Percentiles rank a stretch among this genome's conserved stretches.
Evolutionary conservation across 169 alveolate species (phyloP).

Genomic region (Theileria equi): DNA sequence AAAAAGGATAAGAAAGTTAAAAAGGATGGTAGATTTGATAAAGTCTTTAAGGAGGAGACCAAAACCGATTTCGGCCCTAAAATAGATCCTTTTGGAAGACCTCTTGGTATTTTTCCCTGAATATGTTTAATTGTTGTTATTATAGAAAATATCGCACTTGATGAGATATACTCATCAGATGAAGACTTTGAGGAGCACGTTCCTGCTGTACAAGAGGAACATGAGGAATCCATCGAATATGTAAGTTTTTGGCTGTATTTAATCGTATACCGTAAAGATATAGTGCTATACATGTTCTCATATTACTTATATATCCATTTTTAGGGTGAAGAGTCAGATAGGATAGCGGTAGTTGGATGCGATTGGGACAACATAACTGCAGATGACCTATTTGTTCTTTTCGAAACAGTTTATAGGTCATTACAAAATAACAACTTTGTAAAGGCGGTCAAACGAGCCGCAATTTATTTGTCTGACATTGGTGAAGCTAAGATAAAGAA

Average conservation of each 20-base stretch:
- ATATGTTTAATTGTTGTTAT: not conserved
- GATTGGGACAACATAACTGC: constrained; percentile 95
- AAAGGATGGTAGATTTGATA: constrained; percentile 46
- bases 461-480: constrained; percentile 90
- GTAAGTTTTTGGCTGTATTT: constrained; percentile 12
- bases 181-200: constrained; percentile 44
- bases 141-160: constrained; percentile 34
- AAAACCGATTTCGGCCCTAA: constrained; percentile 17
- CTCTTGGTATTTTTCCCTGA: constrained; percentile 22
- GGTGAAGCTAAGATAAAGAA: constrained; percentile 89
- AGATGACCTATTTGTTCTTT: constrained; percentile 89
- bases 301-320: too few species aligned
- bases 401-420: constrained; percentile 81
- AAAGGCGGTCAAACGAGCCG: constrained; percentile 81
- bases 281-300: too few species aligned
- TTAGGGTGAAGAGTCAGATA: constrained; percentile 81
- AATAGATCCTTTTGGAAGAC: constrained; percentile 68
- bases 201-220: constrained; percentile 27
- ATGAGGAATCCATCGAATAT: constrained; percentile 49
- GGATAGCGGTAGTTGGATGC: constrained; percentile 93
- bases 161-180: constrained; percentile 33
- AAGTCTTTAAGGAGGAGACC: constrained; percentile 35
- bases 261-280: too few species aligned
- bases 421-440: constrained; percentile 74
- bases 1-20: constrained; percentile 14